Conservation (phyloP, 805 yeast species). For the Nakazawaea anatomiae region DNA sequence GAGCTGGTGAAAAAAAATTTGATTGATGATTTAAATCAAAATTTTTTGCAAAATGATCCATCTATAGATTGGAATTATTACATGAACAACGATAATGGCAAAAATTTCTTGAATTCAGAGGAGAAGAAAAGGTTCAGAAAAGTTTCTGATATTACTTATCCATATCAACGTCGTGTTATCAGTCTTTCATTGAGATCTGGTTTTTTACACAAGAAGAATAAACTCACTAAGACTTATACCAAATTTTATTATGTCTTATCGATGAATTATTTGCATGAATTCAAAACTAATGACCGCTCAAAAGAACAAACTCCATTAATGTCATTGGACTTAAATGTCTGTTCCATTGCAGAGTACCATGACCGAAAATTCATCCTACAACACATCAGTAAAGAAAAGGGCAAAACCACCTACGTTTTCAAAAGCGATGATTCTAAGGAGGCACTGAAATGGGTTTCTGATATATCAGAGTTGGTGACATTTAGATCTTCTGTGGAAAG, state of each 20-base stretch:
- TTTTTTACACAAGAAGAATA: constrained; percentile 52
- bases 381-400: constrained; percentile 23
- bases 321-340: constrained; percentile 33
- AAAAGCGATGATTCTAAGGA: constrained; percentile 38
- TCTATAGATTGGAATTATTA: constrained; percentile 68
- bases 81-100: constrained; percentile 37
- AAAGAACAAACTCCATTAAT: constrained; percentile 42
- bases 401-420: constrained; percentile 28
- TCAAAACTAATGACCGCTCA: constrained; percentile 49
- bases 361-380: constrained; percentile 31
- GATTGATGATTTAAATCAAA: constrained; percentile 45
- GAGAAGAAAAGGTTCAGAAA: constrained; percentile 27
- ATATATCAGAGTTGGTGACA: constrained; percentile 44
- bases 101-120: constrained; percentile 31
- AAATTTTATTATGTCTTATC: constrained; percentile 64
- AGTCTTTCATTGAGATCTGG: constrained; percentile 57
- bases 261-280: constrained; percentile 63
- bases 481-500: constrained; percentile 44
- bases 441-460: constrained; percentile 48
- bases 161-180: constrained; percentile 44
- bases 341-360: constrained; percentile 25
- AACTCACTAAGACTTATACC: constrained; percentile 53
- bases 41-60: constrained; percentile 51
- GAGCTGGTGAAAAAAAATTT: constrained; percentile 40
- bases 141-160: constrained; percentile 45